Evolutionary conservation across 2,329 filamentous ascomycete genomes (phyloP).

Genomic region (Lachnellula arida): DNA sequence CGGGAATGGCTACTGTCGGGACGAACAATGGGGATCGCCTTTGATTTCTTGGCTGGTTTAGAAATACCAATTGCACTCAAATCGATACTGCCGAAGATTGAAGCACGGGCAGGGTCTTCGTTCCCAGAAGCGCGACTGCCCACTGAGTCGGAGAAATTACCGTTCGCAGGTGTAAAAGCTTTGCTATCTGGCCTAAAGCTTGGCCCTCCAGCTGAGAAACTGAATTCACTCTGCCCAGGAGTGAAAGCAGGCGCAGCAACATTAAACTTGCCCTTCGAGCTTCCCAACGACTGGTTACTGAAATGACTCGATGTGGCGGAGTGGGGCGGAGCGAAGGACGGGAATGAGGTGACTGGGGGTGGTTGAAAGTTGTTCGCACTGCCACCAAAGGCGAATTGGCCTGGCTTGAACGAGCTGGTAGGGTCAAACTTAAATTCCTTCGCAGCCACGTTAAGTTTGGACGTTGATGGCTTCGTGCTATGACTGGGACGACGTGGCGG

Average conservation of each 20-base stretch:
- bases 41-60: conserved; percentile 67
- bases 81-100: conserved; percentile 68
- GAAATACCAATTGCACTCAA: conserved; percentile 56
- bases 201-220: conserved; percentile 60
- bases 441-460: conserved; percentile 82
- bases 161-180: conserved; percentile 61
- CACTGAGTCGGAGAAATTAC: conserved; percentile 42
- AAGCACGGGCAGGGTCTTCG: conserved; percentile 35
- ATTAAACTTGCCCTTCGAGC: conserved; percentile 53
- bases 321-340: conserved; percentile 29
- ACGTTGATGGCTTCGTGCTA: conserved; percentile 63
- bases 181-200: conserved; percentile 75
- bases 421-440: conserved; percentile 79
- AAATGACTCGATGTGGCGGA: conserved; percentile 32
- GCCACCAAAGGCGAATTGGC: conserved; percentile 46
- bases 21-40: conserved; percentile 75
- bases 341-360: conserved; percentile 22
- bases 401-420: conserved; percentile 43
- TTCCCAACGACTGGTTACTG: conserved; percentile 25
- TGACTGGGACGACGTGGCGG: conserved; percentile 48
- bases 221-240: conserved; percentile 61
- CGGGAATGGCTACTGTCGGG: conserved; percentile 50
- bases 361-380: conserved; percentile 42
- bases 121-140: conserved; percentile 43
- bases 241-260: conserved; percentile 67